Base-by-base conservation (phyloP, 768 basidiomycete species). In the Amanita brunnescens region DNA sequence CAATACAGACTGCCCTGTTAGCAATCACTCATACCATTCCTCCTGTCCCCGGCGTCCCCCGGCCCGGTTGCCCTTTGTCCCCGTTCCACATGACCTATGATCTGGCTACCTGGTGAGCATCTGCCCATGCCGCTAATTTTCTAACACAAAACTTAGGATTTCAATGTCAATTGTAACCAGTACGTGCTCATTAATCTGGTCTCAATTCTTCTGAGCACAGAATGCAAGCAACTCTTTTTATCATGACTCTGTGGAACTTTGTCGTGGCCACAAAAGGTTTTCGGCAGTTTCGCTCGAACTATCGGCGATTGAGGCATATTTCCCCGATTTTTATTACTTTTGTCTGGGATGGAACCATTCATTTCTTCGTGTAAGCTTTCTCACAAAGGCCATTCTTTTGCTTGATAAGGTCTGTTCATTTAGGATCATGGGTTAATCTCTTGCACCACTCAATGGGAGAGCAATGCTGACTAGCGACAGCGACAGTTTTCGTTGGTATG, bases 231-330 rank as follows among this genome's bases (percentile, higher is more conserved):
- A 23, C 18, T 6, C 32, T 32, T 18, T 45, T 45, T 26, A 8
- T 24, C 16, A 48, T 48, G 47, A 48, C 47, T 37, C 16, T 48
- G 33, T 38, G 13, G 34, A 48, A 38, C 14, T 48, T 48, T 10
- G n/a, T n/a, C n/a, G n/a, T n/a, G n/a, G 16, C 33, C 8, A 33
- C 47, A 6, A 20, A n/a, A n/a, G n/a, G n/a, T n/a, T n/a, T n/a
- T n/a, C n/a, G n/a, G n/a, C n/a, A n/a, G n/a, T n/a, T n/a, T n/a
- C n/a, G n/a, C n/a, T n/a, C n/a, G n/a, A n/a, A n/a, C n/a, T n/a
- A n/a, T n/a, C n/a, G n/a, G n/a, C n/a, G n/a, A n/a, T n/a, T n/a
- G n/a, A n/a, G n/a, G n/a, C n/a, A n/a, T n/a, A n/a, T n/a, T n/a
- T n/a, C n/a, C n/a, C 35, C 47, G 7, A 13, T 48, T 6, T 32